Percentiles rank a stretch among this genome's conserved stretches.
These are phyloP conservation scores for Candida sithepensis DNA, from an alignment of 805 yeast genomes.

Conservation along the genomic window DNA sequence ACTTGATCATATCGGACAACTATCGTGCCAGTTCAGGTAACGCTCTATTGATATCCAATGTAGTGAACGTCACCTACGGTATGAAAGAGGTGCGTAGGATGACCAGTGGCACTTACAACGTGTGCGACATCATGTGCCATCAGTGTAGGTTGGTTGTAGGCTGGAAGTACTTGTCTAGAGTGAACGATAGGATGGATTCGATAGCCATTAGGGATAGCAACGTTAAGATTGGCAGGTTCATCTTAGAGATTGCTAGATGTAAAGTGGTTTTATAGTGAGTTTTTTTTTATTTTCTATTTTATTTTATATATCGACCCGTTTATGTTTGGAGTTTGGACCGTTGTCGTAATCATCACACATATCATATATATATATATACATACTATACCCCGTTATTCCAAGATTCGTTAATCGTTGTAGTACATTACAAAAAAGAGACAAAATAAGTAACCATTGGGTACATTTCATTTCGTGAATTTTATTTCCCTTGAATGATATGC, in stretches of 20 bases:
- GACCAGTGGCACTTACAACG: slow-evolving; percentile 58
- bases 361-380: no score
- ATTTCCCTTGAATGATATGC: neutral
- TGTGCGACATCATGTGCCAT: slow-evolving; percentile 54
- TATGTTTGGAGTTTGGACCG: no score
- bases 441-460: no score
- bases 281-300: neutral
- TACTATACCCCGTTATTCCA: no score
- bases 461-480: no score
- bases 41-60: slow-evolving; percentile 50
- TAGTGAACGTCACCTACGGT: slow-evolving; percentile 28
- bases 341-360: no score
- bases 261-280: slow-evolving; percentile 2
- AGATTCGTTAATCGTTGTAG: no score
- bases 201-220: slow-evolving; percentile 33
- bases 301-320: no score
- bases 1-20: slow-evolving; percentile 30
- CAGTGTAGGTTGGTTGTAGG: slow-evolving; percentile 54
- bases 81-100: slow-evolving; percentile 32
- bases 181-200: slow-evolving; percentile 23
- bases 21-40: slow-evolving; percentile 57
- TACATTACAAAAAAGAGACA: no score
- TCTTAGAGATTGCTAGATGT: slow-evolving; percentile 40
- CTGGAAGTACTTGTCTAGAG: slow-evolving; percentile 57
- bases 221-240: slow-evolving; percentile 60